These are phyloP conservation scores for Talaromyces sp. DNA, from an alignment of 2,329 filamentous ascomycete genomes.

Conservation along the genomic window DNA sequence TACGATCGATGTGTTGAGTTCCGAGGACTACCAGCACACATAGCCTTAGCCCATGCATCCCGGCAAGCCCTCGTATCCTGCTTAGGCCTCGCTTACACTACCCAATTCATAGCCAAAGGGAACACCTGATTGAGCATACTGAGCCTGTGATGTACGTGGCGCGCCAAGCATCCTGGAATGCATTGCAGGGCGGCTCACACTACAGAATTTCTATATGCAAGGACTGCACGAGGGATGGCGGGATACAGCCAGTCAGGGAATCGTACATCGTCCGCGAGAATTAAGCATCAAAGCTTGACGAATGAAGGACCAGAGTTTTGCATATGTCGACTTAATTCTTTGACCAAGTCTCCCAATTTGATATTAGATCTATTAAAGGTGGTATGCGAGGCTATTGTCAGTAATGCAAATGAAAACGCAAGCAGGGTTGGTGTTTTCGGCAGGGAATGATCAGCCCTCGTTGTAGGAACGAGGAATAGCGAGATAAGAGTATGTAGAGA, in stretches of 20 bases:
- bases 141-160: constrained; percentile 12
- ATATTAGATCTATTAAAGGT: not conserved
- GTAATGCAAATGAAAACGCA: not conserved
- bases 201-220: constrained; percentile 17
- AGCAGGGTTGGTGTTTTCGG: constrained; percentile 1
- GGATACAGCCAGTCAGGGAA: not conserved
- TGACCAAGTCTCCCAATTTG: not conserved
- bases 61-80: not conserved
- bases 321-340: not conserved
- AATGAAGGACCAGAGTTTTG: not conserved
- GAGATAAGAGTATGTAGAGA: not conserved
- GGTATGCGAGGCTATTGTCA: not conserved
- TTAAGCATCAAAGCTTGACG: not conserved
- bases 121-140: not conserved
- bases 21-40: not conserved
- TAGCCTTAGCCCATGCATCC: not conserved
- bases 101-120: not conserved
- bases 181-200: constrained; percentile 10
- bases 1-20: not conserved
- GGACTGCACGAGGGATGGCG: constrained; percentile 16
- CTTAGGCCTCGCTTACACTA: not conserved
- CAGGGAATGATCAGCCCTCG: constrained; percentile 10
- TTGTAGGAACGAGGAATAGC: constrained; percentile 10
- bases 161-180: constrained; percentile 17
- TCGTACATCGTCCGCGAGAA: not conserved